phyloP scores from a whole-genome alignment of 495 filamentous ascomycete genomes.

The Corynascus novoguineensis region DNA sequence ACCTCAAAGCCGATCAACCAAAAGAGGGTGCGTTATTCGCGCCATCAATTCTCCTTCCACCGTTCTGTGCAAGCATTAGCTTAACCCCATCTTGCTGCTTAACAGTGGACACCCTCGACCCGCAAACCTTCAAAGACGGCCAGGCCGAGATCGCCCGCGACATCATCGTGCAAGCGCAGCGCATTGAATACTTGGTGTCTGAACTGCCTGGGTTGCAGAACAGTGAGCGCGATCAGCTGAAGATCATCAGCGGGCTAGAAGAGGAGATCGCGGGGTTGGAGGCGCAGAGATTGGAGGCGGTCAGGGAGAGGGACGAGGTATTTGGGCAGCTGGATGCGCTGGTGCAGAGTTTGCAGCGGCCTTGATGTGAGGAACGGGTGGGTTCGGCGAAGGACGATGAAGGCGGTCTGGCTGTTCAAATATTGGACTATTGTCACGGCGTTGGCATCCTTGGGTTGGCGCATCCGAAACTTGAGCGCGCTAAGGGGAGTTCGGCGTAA shows the following conservation, averaged over 20 bases:
- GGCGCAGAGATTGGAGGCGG: conserved; percentile 61
- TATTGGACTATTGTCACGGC: background rate
- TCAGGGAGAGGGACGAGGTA: conserved; percentile 64
- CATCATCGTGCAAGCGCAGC: conserved; percentile 84
- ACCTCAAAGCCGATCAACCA: conserved; percentile 48
- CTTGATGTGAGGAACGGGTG: conserved; percentile 8
- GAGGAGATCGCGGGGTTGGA: conserved; percentile 68
- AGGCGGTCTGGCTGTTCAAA: background rate
- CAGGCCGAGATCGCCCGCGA: conserved; percentile 81
- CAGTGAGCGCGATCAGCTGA: conserved; percentile 76
- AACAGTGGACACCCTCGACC: conserved; percentile 55
- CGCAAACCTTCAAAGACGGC: conserved; percentile 60
- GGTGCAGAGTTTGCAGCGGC: conserved; percentile 52
- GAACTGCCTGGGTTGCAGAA: conserved; percentile 80
- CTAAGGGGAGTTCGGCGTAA: background rate
- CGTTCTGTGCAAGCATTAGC: no score
- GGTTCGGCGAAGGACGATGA: no score
- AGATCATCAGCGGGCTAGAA: conserved; percentile 68
- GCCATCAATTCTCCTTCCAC: background rate
- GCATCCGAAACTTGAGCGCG: no score
- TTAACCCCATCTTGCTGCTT: no score
- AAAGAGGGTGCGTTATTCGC: conserved; percentile 32
- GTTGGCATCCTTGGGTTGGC: background rate
- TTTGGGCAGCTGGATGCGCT: conserved; percentile 63
- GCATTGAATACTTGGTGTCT: conserved; percentile 83